These are phyloP conservation scores for Hypocrella siamensis DNA, from an alignment of 2,329 filamentous ascomycete genomes.

Conservation along the genomic window DNA sequence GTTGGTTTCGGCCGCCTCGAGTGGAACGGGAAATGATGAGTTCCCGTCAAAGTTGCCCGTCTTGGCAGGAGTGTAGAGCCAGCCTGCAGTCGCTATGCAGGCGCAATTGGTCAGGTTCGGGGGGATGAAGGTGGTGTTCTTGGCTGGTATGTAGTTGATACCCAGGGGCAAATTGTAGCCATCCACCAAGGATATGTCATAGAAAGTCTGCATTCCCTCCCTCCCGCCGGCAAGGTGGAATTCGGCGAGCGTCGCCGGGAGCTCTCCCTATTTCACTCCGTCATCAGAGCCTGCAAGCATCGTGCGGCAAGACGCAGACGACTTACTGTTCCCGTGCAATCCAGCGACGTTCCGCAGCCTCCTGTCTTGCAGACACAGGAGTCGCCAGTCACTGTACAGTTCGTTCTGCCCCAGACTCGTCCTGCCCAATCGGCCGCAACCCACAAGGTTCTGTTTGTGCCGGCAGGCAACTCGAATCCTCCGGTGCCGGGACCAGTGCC, in stretches of 20 bases:
- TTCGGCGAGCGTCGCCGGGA: constrained; percentile 64
- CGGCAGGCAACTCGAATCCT: constrained; percentile 51
- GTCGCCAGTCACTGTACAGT: constrained; percentile 58
- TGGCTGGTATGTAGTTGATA: constrained; percentile 42
- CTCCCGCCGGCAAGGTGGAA: constrained; percentile 59
- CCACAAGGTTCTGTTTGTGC: constrained; percentile 41
- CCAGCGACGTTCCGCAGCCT: constrained; percentile 56
- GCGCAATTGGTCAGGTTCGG: constrained; percentile 63
- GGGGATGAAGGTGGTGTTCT: constrained; percentile 50
- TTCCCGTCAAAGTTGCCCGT: constrained; percentile 48
- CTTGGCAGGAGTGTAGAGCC: constrained; percentile 36
- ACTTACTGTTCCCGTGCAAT: constrained; percentile 54
- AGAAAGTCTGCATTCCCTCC: constrained; percentile 50
- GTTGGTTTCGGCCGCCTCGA: constrained; percentile 44
- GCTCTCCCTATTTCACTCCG: constrained; percentile 37
- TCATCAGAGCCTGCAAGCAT: background rate
- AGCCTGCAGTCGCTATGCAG: constrained; percentile 57
- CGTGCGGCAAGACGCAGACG: background rate
- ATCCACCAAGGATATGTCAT: constrained; percentile 74
- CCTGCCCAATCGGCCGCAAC: constrained; percentile 67
- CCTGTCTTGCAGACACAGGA: constrained; percentile 59
- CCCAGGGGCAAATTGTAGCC: constrained; percentile 68
- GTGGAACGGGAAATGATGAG: constrained; percentile 48
- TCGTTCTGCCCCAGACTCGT: constrained; percentile 69
- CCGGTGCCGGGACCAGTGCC: constrained; percentile 50